These are phyloP conservation scores for Starmerella apis DNA, from an alignment of 805 yeast genomes.

Conservation along the genomic window DNA sequence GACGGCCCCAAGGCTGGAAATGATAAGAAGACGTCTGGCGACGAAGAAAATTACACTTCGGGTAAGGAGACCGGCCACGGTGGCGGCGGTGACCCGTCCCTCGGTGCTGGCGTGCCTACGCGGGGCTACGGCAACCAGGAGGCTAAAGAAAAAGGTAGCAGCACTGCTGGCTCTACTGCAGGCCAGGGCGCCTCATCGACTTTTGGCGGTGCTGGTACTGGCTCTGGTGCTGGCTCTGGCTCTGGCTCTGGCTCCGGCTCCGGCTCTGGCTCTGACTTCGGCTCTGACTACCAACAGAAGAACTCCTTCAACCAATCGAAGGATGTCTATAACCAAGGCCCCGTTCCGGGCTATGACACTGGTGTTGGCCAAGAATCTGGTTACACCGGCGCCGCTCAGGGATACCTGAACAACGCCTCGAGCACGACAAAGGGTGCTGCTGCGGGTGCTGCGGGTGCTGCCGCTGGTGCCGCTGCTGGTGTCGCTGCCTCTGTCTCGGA, in stretches of 20 bases:
- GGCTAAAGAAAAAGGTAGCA: neutral
- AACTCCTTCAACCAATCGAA: neutral
- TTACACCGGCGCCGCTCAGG: neutral
- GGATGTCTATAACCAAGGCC: neutral
- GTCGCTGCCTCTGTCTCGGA: conserved; percentile 16
- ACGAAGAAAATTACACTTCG: neutral
- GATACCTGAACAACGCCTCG: neutral
- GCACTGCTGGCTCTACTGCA: neutral
- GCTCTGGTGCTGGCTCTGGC: neutral
- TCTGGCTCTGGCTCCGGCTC: neutral
- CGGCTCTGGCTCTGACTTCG: neutral
- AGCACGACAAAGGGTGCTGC: conserved; percentile 4
- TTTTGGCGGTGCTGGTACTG: neutral
- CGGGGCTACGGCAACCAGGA: neutral
- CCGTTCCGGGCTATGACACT: conserved; percentile 7
- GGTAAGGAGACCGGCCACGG: neutral
- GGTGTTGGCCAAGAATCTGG: neutral
- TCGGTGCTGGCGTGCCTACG: neutral
- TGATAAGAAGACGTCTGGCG: neutral
- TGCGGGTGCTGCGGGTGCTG: conserved; percentile 14
- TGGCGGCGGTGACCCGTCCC: neutral
- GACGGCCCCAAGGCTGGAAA: conserved; percentile 18
- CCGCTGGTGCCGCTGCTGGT: conserved; percentile 14
- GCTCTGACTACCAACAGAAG: neutral
- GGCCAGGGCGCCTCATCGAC: neutral